phyloP scores from a whole-genome alignment of 2,329 filamentous ascomycete genomes.

The Talaromyces marneffei region DNA sequence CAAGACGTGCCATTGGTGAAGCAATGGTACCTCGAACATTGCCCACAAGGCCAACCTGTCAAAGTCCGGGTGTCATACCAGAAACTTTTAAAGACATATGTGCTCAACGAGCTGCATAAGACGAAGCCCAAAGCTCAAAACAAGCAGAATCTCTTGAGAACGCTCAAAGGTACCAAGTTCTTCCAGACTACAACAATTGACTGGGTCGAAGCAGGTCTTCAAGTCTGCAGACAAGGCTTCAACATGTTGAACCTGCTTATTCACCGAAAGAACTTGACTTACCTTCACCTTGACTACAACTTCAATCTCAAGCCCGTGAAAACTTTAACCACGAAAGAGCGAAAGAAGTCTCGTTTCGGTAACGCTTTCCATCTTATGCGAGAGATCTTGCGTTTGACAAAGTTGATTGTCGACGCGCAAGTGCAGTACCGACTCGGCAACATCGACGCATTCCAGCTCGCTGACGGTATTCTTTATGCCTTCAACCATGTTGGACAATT shows the following conservation, averaged over 20 bases:
- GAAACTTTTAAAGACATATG: slow-evolving; percentile 91
- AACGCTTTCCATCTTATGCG: slow-evolving; percentile 99
- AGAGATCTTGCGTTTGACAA: slow-evolving; percentile 90
- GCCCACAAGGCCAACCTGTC: slow-evolving; percentile 81
- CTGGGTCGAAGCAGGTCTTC: slow-evolving; percentile 97
- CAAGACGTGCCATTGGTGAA: slow-evolving; percentile 96
- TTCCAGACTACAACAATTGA: slow-evolving; percentile 99
- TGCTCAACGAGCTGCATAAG: slow-evolving; percentile 94
- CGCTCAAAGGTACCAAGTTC: slow-evolving; percentile 93
- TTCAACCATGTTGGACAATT: slow-evolving; percentile 99
- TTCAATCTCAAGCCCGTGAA: slow-evolving; percentile 99
- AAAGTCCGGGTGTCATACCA: slow-evolving; percentile 98
- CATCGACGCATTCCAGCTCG: slow-evolving; percentile 97
- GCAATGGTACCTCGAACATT: slow-evolving; percentile 97
- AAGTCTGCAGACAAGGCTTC: slow-evolving; percentile 96
- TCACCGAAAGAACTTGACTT: slow-evolving; percentile 96
- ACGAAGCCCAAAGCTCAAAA: slow-evolving; percentile 92
- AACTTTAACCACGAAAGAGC: slow-evolving; percentile 95
- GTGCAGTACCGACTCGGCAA: slow-evolving; percentile 97
- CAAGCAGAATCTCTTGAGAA: slow-evolving; percentile 84
- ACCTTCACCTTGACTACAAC: slow-evolving; percentile 97
- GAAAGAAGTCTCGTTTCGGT: slow-evolving; percentile 98
- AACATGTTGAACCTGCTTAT: slow-evolving; percentile 99
- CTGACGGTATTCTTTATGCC: slow-evolving; percentile 96
- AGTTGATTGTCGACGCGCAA: slow-evolving; percentile 96